phyloP scores from a whole-genome alignment of 106 monocot genomes.

The Apostasia ramifera region DNA sequence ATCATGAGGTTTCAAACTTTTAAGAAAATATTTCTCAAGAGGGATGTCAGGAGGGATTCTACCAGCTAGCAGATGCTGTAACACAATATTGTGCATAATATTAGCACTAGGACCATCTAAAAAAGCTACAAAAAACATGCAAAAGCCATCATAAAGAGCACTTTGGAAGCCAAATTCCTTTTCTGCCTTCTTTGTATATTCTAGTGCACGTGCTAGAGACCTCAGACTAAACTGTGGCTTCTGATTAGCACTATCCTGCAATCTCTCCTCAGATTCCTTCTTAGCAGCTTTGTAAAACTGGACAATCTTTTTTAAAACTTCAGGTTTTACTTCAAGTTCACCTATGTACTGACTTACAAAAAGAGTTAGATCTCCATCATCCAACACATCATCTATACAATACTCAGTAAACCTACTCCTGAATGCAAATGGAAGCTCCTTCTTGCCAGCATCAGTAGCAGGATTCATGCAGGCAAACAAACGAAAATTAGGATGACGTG shows the following conservation, averaged over 20 bases:
- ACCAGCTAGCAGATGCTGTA: conserved; percentile 26
- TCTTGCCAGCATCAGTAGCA: conserved; percentile 90
- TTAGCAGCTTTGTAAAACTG: conserved; percentile 79
- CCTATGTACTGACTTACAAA: conserved; percentile 69
- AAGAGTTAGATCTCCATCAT: conserved; percentile 76
- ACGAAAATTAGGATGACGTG: conserved; percentile 67
- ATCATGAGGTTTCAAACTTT: conserved; percentile 7
- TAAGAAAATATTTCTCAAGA: conserved; percentile 45
- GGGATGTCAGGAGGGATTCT: conserved; percentile 36
- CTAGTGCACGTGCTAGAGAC: conserved; percentile 87
- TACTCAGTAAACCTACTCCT: conserved; percentile 82
- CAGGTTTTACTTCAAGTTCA: conserved; percentile 11
- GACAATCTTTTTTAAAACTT: conserved; percentile 38
- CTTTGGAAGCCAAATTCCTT: conserved; percentile 49
- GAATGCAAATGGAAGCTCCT: conserved; percentile 74
- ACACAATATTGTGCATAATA: conserved; percentile 65
- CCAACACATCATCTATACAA: conserved; percentile 92
- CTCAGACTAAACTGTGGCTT: conserved; percentile 95
- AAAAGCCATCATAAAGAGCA: conserved; percentile 94
- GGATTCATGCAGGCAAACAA: conserved; percentile 99
- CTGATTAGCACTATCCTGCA: conserved; percentile 95
- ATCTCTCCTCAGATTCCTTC: conserved; percentile 57
- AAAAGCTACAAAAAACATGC: conserved; percentile 88
- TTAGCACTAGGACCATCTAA: conserved; percentile 68
- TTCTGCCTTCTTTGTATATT: conserved; percentile 59